Evolutionary conservation across 2,329 filamentous ascomycete species (phyloP).

Genomic region (Curvularia verruculosa): DNA sequence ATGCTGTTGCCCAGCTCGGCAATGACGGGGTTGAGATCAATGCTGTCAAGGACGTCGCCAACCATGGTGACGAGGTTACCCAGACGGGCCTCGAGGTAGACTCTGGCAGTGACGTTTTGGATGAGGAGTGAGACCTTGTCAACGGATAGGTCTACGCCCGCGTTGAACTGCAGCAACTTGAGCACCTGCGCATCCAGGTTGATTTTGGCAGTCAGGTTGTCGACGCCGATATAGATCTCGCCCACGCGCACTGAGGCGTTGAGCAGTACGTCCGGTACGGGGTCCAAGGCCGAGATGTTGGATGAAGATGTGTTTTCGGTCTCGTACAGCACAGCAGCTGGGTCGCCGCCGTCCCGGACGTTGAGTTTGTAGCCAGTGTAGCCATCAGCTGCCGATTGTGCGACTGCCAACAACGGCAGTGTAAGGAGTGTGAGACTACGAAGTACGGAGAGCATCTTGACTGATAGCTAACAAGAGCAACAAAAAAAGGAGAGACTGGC

Average conservation of each 20-base stretch:
- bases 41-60: conserved; percentile 62
- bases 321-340: conserved; percentile 60
- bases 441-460: conserved; percentile 35
- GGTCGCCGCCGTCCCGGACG: conserved; percentile 55
- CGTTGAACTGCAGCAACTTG: conserved; percentile 64
- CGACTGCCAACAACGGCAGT: conserved; percentile 42
- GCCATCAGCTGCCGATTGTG: conserved; percentile 51
- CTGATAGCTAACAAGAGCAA: neutral
- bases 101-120: conserved; percentile 64
- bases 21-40: conserved; percentile 66
- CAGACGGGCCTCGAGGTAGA: conserved; percentile 64
- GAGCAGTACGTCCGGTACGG: conserved; percentile 64
- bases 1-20: conserved; percentile 61
- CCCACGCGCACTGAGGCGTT: conserved; percentile 65
- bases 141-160: conserved; percentile 65
- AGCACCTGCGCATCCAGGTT: conserved; percentile 66
- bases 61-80: conserved; percentile 67
- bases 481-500: conserved; percentile 24
- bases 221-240: conserved; percentile 64
- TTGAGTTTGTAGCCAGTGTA: conserved; percentile 64
- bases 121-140: conserved; percentile 63
- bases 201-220: conserved; percentile 66
- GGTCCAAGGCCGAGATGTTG: conserved; percentile 50
- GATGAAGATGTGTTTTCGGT: conserved; percentile 57
- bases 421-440: conserved; percentile 40